phyloP scores from a whole-genome alignment of 805 yeast genomes.

The Candida manassasensis region DNA sequence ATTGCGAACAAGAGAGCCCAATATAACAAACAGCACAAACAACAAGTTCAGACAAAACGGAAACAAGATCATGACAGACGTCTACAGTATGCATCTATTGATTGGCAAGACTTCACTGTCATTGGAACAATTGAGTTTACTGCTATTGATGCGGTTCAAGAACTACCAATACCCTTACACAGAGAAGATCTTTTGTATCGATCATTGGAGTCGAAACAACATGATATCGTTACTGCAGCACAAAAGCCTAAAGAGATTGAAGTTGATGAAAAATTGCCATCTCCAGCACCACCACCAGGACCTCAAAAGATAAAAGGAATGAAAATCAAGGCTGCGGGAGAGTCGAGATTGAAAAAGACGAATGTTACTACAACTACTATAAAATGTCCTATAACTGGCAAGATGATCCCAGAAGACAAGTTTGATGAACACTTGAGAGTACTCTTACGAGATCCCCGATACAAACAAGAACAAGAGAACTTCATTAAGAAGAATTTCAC shows the following conservation, averaged over 20 bases:
- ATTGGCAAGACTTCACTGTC: conserved; percentile 81
- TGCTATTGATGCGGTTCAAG: conserved; percentile 54
- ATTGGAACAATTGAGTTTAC: conserved; percentile 67
- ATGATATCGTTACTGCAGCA: conserved; percentile 18
- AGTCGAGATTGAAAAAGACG: conserved; percentile 45
- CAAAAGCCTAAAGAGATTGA: conserved; percentile 7
- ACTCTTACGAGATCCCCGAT: conserved; percentile 71
- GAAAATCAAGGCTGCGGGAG: conserved; percentile 69
- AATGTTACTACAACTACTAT: conserved; percentile 20
- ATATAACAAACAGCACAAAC: conserved; percentile 35
- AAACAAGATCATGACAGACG: conserved; percentile 24
- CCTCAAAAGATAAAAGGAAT: conserved; percentile 41
- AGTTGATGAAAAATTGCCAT: conserved; percentile 8
- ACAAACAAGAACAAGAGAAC: conserved; percentile 61
- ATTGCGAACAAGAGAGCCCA: conserved; percentile 56
- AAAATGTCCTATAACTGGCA: conserved; percentile 76
- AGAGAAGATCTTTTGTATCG: conserved; percentile 58
- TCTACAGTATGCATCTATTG: conserved; percentile 65
- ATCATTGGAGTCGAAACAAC: conserved; percentile 50
- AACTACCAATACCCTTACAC: conserved; percentile 50
- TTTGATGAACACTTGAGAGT: conserved; percentile 70
- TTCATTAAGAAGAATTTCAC: conserved; percentile 53
- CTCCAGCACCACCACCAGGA: not conserved
- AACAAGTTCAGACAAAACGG: conserved; percentile 16
- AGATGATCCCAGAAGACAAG: conserved; percentile 61